These are phyloP conservation scores for Corinectria fuckeliana DNA, from an alignment of 2,329 filamentous ascomycete species.

Conservation along the genomic window DNA sequence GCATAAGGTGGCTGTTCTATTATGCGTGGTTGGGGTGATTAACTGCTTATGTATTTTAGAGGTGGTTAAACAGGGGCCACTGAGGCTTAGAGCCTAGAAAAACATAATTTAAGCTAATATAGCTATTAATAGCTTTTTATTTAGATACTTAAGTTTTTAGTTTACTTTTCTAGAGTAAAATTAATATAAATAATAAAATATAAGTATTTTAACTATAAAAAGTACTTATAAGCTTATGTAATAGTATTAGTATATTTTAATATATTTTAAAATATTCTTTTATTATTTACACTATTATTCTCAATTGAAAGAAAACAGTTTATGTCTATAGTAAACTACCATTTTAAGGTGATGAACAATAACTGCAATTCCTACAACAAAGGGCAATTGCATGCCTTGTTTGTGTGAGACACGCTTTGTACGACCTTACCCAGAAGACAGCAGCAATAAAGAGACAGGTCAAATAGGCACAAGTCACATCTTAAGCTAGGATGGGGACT, in stretches of 20 bases:
- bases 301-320: too few species aligned
- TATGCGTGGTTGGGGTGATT: slow-evolving; percentile 19
- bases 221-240: not conserved
- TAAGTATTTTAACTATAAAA: not conserved
- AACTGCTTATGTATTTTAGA: slow-evolving; percentile 9
- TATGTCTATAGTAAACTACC: too few species aligned
- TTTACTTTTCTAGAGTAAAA: not conserved
- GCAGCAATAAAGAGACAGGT: too few species aligned
- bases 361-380: too few species aligned
- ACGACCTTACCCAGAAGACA: too few species aligned
- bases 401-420: too few species aligned
- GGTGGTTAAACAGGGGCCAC: not conserved
- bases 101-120: slow-evolving; percentile 9
- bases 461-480: too few species aligned
- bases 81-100: slow-evolving; percentile 9
- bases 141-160: not conserved
- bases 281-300: too few species aligned
- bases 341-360: too few species aligned
- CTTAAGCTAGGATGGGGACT: too few species aligned
- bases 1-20: slow-evolving; percentile 29
- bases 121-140: not conserved
- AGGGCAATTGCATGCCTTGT: too few species aligned
- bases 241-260: not conserved
- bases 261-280: too few species aligned
- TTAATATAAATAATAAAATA: not conserved